Base-by-base conservation (phyloP, 371 early-diverging fungal species). In the Capniomyces stellatus region DNA sequence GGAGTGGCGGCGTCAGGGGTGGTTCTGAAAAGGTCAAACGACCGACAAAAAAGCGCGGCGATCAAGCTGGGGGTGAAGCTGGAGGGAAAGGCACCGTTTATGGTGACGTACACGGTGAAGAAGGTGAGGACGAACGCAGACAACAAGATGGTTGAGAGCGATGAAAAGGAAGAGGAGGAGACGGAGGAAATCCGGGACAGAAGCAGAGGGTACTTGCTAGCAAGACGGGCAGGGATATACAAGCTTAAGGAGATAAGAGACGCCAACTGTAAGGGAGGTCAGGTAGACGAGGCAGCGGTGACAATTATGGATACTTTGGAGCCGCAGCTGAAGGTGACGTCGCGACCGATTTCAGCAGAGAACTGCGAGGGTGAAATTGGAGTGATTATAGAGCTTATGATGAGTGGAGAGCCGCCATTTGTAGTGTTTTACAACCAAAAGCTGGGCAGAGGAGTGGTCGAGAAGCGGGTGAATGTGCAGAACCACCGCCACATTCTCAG, bases 321-420 rank as follows among this genome's bases (percentile, higher is more conserved):
- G 29, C 68, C 68, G 3, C 27, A 42, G 8, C 52, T 54, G 19
- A 54, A 54, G 25, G 35, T 67, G 27, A 49, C 43, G 24, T 52
- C 68, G 21, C 43, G 54, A 29, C 47, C 68, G 1, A 60, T 67
- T 15, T 60, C 60, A 27, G 61, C 68, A 21, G 63, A 55, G 25
- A 63, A 67, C 41, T 67, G 68, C 27, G 64, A 58, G 31, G 68
- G 68, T 18, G 60, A 57, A 43, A 67, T 67, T 27, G 68, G 68
- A 41, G 67, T 60, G 4, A 57, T 56, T 47, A 28, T 67, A 12
- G 63, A 55, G 1, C 54, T 67, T 23, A 61, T 62, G 55, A 55
- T 67, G 28, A 12, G 52, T 0, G 68, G 68, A 2, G 58, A 64
- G 3, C 58, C 68, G 19, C 68, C 68, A 2, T 67, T 66, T 46